A percentile compares a stretch with the other conserved stretches of the same genome.
These are phyloP conservation scores for Nannizziopsis barbatae DNA, from an alignment of 2,329 filamentous ascomycete species.

Conservation along the genomic window DNA sequence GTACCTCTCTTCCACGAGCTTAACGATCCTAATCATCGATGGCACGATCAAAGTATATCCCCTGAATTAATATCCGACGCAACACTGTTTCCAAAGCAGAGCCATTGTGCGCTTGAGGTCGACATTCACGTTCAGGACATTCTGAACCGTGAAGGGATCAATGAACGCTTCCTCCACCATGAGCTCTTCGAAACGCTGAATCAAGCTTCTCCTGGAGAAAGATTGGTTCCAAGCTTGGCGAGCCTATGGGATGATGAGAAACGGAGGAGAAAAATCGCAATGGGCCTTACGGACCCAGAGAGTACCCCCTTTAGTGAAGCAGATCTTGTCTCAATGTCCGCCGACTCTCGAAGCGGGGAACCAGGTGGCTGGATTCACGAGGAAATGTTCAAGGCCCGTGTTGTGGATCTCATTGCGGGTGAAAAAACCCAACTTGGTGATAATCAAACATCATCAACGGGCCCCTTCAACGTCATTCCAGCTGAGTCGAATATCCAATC, in stretches of 20 bases:
- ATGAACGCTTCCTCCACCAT: slow-evolving; percentile 70
- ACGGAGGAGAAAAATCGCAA: slow-evolving; percentile 59
- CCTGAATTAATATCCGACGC: slow-evolving; percentile 50
- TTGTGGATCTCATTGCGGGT: slow-evolving; percentile 51
- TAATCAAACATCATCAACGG: slow-evolving; percentile 37
- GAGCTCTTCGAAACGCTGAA: slow-evolving; percentile 65
- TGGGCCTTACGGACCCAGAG: slow-evolving; percentile 52
- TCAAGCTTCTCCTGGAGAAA: slow-evolving; percentile 56
- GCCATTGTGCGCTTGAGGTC: slow-evolving; percentile 79
- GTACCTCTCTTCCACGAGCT: slow-evolving; percentile 59
- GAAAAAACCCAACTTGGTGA: slow-evolving; percentile 46
- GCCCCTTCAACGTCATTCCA: slow-evolving; percentile 51
- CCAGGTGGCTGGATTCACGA: slow-evolving; percentile 89
- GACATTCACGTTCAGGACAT: slow-evolving; percentile 86
- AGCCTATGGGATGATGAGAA: slow-evolving; percentile 87
- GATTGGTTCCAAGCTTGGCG: slow-evolving; percentile 87
- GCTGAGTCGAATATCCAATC: slow-evolving; percentile 58
- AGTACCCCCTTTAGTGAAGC: slow-evolving; percentile 72
- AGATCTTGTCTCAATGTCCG: slow-evolving; percentile 78
- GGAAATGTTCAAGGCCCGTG: slow-evolving; percentile 60
- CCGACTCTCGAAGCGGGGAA: slow-evolving; percentile 59
- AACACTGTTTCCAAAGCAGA: slow-evolving; percentile 58
- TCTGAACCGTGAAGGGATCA: slow-evolving; percentile 64
- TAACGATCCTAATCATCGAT: slow-evolving; percentile 53
- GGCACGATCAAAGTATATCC: slow-evolving; percentile 67